Conservation (phyloP, 148 eudicot species). For the Silene latifolia region DNA sequence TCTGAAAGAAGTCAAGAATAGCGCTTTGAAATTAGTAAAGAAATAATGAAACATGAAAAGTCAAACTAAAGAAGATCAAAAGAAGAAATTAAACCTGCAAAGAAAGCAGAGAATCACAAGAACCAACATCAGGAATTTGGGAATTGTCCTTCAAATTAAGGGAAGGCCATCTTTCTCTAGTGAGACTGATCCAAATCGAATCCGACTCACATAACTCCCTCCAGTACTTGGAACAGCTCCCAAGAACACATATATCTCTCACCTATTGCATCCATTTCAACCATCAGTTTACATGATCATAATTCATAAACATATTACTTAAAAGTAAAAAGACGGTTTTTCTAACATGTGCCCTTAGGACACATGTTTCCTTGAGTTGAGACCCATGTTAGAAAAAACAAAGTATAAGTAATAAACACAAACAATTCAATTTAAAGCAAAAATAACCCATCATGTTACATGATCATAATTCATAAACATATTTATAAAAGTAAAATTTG, state of each 20-base stretch:
- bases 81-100: neutral
- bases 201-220: constrained; percentile 69
- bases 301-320: constrained; percentile 1
- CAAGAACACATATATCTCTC: constrained; percentile 63
- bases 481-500: too few species aligned
- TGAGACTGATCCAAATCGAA: constrained; percentile 58
- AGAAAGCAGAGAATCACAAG: neutral
- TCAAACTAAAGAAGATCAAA: neutral
- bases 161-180: constrained; percentile 57
- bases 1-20: too few species aligned
- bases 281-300: neutral
- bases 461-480: too few species aligned
- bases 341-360: too few species aligned
- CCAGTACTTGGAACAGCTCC: constrained; percentile 75
- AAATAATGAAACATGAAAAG: too few species aligned
- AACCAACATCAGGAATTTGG: constrained; percentile 17
- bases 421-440: neutral
- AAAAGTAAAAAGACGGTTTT: neutral
- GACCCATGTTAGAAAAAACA: neutral
- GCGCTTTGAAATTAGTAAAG: too few species aligned
- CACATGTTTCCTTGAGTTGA: too few species aligned
- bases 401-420: neutral
- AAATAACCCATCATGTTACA: neutral
- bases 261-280: constrained; percentile 28
- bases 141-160: constrained; percentile 22